These are phyloP conservation scores for Auriculariales sp. DNA, from an alignment of 768 basidiomycete species.

Conservation along the genomic window DNA sequence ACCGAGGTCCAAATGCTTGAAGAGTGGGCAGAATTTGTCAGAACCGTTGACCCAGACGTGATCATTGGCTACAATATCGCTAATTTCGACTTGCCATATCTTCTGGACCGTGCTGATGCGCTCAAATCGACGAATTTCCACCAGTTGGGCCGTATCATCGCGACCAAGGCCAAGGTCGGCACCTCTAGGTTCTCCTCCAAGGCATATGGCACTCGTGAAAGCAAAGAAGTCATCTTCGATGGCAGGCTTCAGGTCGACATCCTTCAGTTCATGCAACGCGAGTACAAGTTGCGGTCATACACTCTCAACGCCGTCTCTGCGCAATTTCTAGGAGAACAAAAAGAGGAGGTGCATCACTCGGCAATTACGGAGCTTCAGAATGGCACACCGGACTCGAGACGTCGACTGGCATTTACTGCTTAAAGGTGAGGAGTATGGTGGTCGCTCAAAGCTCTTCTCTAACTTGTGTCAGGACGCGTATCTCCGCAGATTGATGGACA, in stretches of 20 bases:
- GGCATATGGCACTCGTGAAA: slow-evolving; percentile 93
- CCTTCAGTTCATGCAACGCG: slow-evolving; percentile 95
- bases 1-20: slow-evolving; percentile 65
- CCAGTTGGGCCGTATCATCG: slow-evolving; percentile 58
- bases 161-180: slow-evolving; percentile 38
- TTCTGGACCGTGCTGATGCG: slow-evolving; percentile 82
- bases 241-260: slow-evolving; percentile 92
- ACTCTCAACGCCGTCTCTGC: slow-evolving; percentile 97
- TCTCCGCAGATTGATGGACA: slow-evolving; percentile 88
- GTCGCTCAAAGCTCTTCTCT: no score
- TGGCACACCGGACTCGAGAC: slow-evolving; percentile 82
- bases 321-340: slow-evolving; percentile 95
- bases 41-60: slow-evolving; percentile 85
- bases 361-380: slow-evolving; percentile 98
- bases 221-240: slow-evolving; percentile 81
- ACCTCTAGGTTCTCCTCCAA: slow-evolving; percentile 84
- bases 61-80: slow-evolving; percentile 93
- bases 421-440: no score
- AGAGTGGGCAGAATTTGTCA: slow-evolving; percentile 82
- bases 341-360: slow-evolving; percentile 97
- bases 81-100: slow-evolving; percentile 92
- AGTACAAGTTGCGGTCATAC: slow-evolving; percentile 93
- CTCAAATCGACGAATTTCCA: slow-evolving; percentile 58
- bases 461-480: no score
- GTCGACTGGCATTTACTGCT: slow-evolving; percentile 94